These are phyloP conservation scores for Podospora conica DNA, from an alignment of 495 filamentous ascomycete genomes.

Conservation along the genomic window DNA sequence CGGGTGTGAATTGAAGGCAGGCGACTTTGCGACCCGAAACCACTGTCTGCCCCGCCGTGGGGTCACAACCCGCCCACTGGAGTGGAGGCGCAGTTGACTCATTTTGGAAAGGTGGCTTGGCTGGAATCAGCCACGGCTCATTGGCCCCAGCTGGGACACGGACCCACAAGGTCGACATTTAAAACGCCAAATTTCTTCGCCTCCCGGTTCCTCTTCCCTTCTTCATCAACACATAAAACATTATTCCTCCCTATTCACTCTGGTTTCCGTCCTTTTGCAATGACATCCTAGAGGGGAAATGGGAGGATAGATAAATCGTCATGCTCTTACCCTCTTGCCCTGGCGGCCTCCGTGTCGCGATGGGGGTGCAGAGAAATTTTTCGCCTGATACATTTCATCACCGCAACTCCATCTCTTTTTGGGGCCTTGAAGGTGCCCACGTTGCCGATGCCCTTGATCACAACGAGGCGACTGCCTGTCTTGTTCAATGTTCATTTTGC, in stretches of 20 bases:
- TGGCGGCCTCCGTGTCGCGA: slow-evolving; percentile 25
- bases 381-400: slow-evolving; percentile 34
- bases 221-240: slow-evolving; percentile 50
- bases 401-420: not conserved
- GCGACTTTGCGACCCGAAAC: not conserved
- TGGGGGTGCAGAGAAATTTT: slow-evolving; percentile 43
- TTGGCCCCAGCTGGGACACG: slow-evolving; percentile 6
- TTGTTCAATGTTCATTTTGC: not conserved
- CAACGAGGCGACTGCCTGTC: not conserved
- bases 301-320: slow-evolving; percentile 57
- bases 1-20: not conserved
- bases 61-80: not conserved
- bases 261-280: slow-evolving; percentile 52
- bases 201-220: slow-evolving; percentile 38
- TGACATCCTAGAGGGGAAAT: slow-evolving; percentile 70
- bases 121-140: not conserved
- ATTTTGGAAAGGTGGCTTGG: slow-evolving; percentile 4
- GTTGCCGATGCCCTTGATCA: not conserved
- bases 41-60: slow-evolving; percentile 5
- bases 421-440: not conserved
- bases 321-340: slow-evolving; percentile 48
- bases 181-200: slow-evolving; percentile 2
- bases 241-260: slow-evolving; percentile 78
- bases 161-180: not conserved
- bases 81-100: not conserved